phyloP scores from a whole-genome alignment of 1,139 yeast species.

The Yamadazyma siamensis region DNA sequence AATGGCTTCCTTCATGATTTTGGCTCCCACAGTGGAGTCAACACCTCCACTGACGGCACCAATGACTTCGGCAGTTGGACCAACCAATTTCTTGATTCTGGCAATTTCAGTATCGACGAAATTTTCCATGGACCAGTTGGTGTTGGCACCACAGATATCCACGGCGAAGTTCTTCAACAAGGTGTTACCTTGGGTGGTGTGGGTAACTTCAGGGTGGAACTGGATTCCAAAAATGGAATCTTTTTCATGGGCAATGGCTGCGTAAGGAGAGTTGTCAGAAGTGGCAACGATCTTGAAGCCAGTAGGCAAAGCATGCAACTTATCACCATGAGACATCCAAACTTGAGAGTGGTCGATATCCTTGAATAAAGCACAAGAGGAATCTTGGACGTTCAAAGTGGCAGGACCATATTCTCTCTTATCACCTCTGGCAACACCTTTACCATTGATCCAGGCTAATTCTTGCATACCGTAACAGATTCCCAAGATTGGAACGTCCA shows the following conservation, averaged over 20 bases:
- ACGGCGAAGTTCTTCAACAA: constrained; percentile 90
- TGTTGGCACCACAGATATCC: constrained; percentile 77
- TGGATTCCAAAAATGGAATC: constrained; percentile 89
- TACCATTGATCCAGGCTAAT: constrained; percentile 96
- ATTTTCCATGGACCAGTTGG: constrained; percentile 98
- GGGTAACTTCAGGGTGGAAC: constrained; percentile 99
- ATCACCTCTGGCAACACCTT: constrained; percentile 93
- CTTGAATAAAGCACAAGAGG: constrained; percentile 67
- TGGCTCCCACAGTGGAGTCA: constrained; percentile 98
- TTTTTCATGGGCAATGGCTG: constrained; percentile 79
- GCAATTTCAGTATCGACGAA: constrained; percentile 94
- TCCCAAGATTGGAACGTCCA: constrained; percentile 92
- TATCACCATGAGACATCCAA: constrained; percentile 99
- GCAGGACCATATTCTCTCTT: constrained; percentile 99
- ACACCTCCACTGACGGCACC: constrained; percentile 99
- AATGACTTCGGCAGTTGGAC: constrained; percentile 97
- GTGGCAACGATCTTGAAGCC: constrained; percentile 90
- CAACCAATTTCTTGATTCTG: constrained; percentile 85
- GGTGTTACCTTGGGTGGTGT: constrained; percentile 85
- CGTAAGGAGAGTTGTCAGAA: constrained; percentile 91
- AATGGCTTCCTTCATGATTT: constrained; percentile 95
- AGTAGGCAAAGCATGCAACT: constrained; percentile 82
- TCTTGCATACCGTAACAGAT: constrained; percentile 99
- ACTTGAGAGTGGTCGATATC: constrained; percentile 92
- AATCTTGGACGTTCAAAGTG: constrained; percentile 71